These are phyloP conservation scores for Camellia sinensis DNA, from an alignment of 148 eudicot genomes.

Conservation along the genomic window DNA sequence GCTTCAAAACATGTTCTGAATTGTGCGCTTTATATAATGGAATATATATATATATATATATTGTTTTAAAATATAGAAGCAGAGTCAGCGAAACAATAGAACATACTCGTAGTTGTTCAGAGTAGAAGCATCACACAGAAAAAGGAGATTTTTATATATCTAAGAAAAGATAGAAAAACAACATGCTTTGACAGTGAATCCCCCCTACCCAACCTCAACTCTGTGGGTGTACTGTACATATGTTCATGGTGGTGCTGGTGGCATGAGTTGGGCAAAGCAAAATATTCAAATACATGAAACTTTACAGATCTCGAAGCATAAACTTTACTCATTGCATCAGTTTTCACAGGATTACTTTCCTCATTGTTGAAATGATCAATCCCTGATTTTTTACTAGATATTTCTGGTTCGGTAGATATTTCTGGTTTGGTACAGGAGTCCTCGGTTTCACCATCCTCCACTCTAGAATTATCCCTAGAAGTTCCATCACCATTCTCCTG, in stretches of 20 bases:
- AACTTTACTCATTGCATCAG: constrained; percentile 83
- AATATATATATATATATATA: too few species aligned
- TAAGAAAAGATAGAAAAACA: background rate
- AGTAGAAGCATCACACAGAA: background rate
- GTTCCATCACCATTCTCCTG: constrained; percentile 51
- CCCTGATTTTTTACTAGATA: constrained; percentile 40
- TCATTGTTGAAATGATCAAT: constrained; percentile 73
- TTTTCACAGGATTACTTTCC: constrained; percentile 58
- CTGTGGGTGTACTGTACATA: background rate
- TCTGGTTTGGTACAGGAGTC: constrained; percentile 23
- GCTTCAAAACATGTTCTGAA: background rate
- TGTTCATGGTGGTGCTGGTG: constrained; percentile 6
- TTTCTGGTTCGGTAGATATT: constrained; percentile 2
- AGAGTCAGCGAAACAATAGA: background rate
- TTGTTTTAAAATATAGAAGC: too few species aligned
- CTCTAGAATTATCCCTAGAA: constrained; percentile 22
- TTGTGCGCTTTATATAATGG: too few species aligned
- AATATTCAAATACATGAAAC: background rate
- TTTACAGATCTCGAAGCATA: background rate
- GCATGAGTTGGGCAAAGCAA: background rate
- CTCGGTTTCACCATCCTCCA: constrained; percentile 25
- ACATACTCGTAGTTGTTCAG: background rate
- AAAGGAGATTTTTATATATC: background rate
- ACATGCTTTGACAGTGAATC: background rate
- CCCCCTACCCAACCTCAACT: background rate